A percentile compares a stretch with the other conserved stretches of the same genome.
Evolutionary conservation across 2,329 filamentous ascomycete species (phyloP).

Genomic region (Exophiala dermatitidis): DNA sequence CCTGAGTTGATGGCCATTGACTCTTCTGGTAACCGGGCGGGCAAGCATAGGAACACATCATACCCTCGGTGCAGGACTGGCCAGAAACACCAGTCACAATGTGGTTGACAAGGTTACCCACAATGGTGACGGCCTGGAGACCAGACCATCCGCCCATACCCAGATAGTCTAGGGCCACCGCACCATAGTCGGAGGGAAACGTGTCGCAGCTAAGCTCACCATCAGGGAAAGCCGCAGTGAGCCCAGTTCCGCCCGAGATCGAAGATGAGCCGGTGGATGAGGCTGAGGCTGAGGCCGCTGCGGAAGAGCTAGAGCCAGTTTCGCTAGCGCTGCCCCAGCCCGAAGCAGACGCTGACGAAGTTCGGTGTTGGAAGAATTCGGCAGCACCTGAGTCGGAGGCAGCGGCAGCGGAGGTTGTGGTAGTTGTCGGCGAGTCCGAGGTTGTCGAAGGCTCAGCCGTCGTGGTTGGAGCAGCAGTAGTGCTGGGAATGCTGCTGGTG

Average conservation of each 20-base stretch:
- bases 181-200: conserved; percentile 78
- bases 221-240: conserved; percentile 66
- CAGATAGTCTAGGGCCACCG: conserved; percentile 62
- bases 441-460: conserved; percentile 21
- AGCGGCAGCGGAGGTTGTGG: conserved; percentile 35
- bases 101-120: conserved; percentile 51
- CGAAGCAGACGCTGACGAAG: conserved; percentile 24
- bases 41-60: conserved; percentile 89
- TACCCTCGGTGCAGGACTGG: conserved; percentile 52
- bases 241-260: conserved; percentile 41
- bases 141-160: conserved; percentile 69
- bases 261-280: conserved; percentile 24
- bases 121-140: conserved; percentile 58
- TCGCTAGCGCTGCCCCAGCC: conserved; percentile 27
- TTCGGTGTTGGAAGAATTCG: conserved; percentile 48
- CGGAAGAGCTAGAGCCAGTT: conserved; percentile 25
- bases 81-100: conserved; percentile 60
- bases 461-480: neutral
- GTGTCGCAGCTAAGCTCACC: conserved; percentile 61
- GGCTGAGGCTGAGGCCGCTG: conserved; percentile 4
- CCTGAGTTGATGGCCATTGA: conserved; percentile 79
- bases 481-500: neutral
- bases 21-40: conserved; percentile 85
- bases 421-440: conserved; percentile 27
- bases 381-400: conserved; percentile 27